Evolutionary conservation across 2,329 filamentous ascomycete genomes (phyloP).

Genomic region (Aspergillus amoenus): DNA sequence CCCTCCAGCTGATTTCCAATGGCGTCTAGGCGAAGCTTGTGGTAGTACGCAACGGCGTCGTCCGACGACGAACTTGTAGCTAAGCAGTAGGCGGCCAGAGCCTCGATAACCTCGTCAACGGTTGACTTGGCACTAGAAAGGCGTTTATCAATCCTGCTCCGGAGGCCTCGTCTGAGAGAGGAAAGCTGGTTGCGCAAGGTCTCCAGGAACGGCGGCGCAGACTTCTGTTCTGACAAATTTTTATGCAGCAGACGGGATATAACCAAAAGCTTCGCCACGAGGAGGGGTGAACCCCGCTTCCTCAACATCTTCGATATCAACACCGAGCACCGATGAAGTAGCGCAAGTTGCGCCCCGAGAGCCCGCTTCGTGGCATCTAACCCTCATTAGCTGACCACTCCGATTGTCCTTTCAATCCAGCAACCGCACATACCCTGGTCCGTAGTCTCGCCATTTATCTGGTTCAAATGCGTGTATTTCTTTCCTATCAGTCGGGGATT

Average conservation of each 20-base stretch:
- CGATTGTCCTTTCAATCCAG: neutral
- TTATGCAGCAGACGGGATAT: slow-evolving; percentile 74
- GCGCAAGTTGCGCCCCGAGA: slow-evolving; percentile 56
- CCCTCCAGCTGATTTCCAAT: slow-evolving; percentile 63
- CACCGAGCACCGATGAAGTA: slow-evolving; percentile 57
- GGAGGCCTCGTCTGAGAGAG: slow-evolving; percentile 61
- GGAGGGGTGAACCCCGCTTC: slow-evolving; percentile 50
- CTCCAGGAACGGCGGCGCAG: slow-evolving; percentile 57
- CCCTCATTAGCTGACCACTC: slow-evolving; percentile 22
- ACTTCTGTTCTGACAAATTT: slow-evolving; percentile 59
- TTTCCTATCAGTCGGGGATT: slow-evolving; percentile 68
- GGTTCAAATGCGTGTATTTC: slow-evolving; percentile 60
- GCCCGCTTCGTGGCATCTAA: slow-evolving; percentile 44
- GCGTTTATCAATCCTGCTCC: slow-evolving; percentile 63
- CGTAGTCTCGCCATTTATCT: slow-evolving; percentile 42
- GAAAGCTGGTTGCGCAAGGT: slow-evolving; percentile 64
- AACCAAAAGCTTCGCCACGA: slow-evolving; percentile 70
- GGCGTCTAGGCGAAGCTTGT: slow-evolving; percentile 68
- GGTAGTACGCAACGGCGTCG: slow-evolving; percentile 76
- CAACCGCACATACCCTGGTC: slow-evolving; percentile 36
- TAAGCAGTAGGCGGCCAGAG: slow-evolving; percentile 78
- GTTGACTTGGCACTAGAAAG: slow-evolving; percentile 47
- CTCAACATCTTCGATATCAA: slow-evolving; percentile 56
- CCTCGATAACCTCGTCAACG: slow-evolving; percentile 61
- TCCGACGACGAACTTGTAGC: slow-evolving; percentile 75